Evolutionary conservation across 176 grass and related monocot genomes (phyloP).

Genomic region (Otatea glauca): DNA sequence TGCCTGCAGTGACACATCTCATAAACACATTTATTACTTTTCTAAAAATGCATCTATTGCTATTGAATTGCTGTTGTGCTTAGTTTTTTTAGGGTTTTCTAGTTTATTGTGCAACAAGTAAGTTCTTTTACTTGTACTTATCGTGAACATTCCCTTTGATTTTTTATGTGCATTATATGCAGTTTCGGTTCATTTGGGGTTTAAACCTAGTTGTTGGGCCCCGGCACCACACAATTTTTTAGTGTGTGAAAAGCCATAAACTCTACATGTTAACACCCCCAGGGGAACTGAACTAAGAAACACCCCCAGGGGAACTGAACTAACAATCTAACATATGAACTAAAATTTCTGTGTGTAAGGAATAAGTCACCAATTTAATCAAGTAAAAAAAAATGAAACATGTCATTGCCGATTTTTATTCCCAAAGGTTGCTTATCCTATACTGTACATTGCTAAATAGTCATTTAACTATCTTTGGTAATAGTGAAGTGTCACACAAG

Average conservation of each 20-base stretch:
- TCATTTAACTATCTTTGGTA: background rate
- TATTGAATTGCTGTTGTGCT: background rate
- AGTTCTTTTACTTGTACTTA: background rate
- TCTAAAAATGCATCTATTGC: background rate
- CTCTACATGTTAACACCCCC: background rate
- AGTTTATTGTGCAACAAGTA: background rate
- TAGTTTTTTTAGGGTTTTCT: slow-evolving; percentile 5
- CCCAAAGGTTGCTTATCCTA: background rate
- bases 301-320: background rate
- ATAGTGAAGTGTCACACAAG: background rate
- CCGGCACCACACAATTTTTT: background rate
- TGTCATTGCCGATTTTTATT: background rate
- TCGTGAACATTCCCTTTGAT: background rate
- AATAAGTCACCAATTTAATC: background rate
- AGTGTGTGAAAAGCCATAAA: background rate
- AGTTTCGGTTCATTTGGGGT: background rate
- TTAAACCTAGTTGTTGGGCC: background rate
- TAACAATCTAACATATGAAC: background rate
- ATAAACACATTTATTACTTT: slow-evolving; percentile 11
- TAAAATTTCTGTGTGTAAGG: background rate
- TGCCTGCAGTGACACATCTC: slow-evolving; percentile 38
- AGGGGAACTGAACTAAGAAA: background rate
- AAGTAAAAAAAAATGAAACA: background rate
- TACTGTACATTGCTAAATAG: background rate
- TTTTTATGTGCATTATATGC: background rate